Evolutionary conservation across 257 asterid species (phyloP).

Genomic region (Rauvolfia tetraphylla): DNA sequence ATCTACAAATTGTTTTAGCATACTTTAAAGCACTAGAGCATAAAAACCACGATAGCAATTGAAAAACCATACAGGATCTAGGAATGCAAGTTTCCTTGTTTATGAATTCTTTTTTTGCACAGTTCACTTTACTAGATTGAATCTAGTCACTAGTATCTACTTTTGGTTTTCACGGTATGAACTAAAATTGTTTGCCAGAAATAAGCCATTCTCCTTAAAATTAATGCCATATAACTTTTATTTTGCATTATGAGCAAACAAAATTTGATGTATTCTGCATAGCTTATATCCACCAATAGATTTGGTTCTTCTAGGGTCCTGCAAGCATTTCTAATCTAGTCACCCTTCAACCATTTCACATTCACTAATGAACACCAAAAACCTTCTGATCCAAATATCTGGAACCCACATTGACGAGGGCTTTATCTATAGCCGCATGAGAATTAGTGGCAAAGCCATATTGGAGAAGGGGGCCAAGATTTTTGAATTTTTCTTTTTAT

Average conservation of each 20-base stretch:
- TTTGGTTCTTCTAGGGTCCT: background rate
- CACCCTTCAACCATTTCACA: background rate
- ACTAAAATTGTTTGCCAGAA: background rate
- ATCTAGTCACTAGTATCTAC: background rate
- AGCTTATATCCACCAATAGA: background rate
- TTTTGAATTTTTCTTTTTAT: too few species aligned
- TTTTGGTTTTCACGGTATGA: background rate
- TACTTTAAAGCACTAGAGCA: background rate
- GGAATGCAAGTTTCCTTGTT: background rate
- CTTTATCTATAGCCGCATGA: background rate
- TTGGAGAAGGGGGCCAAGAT: too few species aligned
- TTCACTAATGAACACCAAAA: background rate
- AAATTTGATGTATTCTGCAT: background rate
- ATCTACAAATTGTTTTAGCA: background rate
- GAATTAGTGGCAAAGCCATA: too few species aligned
- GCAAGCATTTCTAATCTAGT: background rate
- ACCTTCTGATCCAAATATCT: background rate
- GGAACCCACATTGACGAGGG: background rate
- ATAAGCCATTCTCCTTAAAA: background rate
- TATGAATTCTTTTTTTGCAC: background rate
- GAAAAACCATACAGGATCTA: background rate
- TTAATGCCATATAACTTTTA: background rate
- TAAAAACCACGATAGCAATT: background rate
- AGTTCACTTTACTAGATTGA: background rate
- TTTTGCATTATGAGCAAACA: background rate